Conservation (phyloP, 2,329 filamentous ascomycete genomes). For the Claviceps maximensis region DNA sequence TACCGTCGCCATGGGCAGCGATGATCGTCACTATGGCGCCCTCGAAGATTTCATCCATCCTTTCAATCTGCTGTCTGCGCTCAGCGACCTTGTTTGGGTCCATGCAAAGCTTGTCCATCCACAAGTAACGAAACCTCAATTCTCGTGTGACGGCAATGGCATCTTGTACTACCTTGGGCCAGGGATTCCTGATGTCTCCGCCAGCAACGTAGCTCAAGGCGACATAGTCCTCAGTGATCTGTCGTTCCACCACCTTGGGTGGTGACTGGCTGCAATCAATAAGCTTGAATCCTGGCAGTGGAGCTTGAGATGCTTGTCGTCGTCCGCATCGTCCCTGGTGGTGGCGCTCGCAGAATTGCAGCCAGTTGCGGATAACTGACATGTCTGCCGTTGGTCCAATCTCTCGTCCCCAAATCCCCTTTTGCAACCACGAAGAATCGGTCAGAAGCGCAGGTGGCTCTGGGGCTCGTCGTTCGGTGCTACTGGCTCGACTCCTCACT, state of each 20-base stretch:
- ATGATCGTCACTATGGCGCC: slow-evolving; percentile 24
- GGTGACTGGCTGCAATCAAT: slow-evolving; percentile 21
- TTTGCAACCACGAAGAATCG: slow-evolving; percentile 14
- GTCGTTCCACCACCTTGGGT: slow-evolving; percentile 16
- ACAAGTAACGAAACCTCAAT: slow-evolving; percentile 23
- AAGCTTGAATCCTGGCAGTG: slow-evolving; percentile 20
- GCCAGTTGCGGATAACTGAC: slow-evolving; percentile 18
- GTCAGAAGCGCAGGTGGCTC: slow-evolving; percentile 6
- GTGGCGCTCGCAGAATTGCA: slow-evolving; percentile 21
- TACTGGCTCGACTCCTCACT: slow-evolving; percentile 9
- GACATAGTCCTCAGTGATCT: slow-evolving; percentile 17
- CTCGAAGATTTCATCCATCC: slow-evolving; percentile 26
- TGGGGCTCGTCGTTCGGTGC: slow-evolving; percentile 2
- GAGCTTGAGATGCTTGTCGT: slow-evolving; percentile 11
- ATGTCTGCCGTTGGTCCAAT: slow-evolving; percentile 18
- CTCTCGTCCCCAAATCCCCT: slow-evolving; percentile 22
- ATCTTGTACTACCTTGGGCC: slow-evolving; percentile 20
- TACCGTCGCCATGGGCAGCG: slow-evolving; percentile 21
- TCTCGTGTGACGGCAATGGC: slow-evolving; percentile 18
- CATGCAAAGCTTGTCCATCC: slow-evolving; percentile 26
- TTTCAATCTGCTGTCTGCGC: slow-evolving; percentile 17
- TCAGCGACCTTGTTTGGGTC: slow-evolving; percentile 12
- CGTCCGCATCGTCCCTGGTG: slow-evolving; percentile 21
- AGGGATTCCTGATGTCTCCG: slow-evolving; percentile 12
- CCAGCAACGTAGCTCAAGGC: slow-evolving; percentile 25